Percentiles rank a stretch among this genome's conserved stretches.
Evolutionary conservation across 345 rosid genomes (phyloP).

Genomic region (Salix brachista): DNA sequence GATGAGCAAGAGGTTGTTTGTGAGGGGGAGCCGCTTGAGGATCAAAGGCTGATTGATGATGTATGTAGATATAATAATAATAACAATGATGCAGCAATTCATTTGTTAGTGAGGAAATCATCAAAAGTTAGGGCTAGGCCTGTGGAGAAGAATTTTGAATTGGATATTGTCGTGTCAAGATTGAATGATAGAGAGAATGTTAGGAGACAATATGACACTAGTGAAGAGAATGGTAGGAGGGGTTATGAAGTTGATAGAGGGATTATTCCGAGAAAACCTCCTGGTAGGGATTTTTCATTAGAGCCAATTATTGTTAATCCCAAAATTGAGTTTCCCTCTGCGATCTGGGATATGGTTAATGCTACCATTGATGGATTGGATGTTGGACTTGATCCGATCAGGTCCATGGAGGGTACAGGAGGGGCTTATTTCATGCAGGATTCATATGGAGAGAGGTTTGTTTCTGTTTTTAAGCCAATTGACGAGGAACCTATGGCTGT

Average conservation of each 20-base stretch:
- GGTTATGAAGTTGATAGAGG: constrained; percentile 11
- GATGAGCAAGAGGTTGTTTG: constrained; percentile 62
- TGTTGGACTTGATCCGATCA: constrained; percentile 29
- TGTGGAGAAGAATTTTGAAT: constrained; percentile 56
- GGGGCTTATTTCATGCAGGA: constrained; percentile 49
- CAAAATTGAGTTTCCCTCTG: constrained; percentile 25
- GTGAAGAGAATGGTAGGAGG: constrained; percentile 18
- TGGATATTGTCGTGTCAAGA: constrained; percentile 53
- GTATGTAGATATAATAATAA: constrained; percentile 30
- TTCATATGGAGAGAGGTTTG: constrained; percentile 28
- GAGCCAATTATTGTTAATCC: constrained; percentile 36
- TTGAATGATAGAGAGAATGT: constrained; percentile 13
- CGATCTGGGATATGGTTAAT: constrained; percentile 31
- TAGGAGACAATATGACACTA: constrained; percentile 19
- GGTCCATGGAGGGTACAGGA: constrained; percentile 44
- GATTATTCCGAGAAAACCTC: constrained; percentile 10
- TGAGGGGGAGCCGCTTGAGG: constrained; percentile 60
- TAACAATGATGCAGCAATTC: constrained; percentile 48
- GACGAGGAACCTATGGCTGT: constrained; percentile 48
- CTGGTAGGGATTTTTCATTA: constrained; percentile 13
- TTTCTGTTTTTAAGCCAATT: constrained; percentile 48
- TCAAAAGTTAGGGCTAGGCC: constrained; percentile 60
- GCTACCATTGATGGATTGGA: constrained; percentile 35
- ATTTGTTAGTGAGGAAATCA: constrained; percentile 52
- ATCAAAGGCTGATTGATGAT: constrained; percentile 61